phyloP scores from a whole-genome alignment of 2,329 filamentous ascomycete species.

The Microdochium paspali region DNA sequence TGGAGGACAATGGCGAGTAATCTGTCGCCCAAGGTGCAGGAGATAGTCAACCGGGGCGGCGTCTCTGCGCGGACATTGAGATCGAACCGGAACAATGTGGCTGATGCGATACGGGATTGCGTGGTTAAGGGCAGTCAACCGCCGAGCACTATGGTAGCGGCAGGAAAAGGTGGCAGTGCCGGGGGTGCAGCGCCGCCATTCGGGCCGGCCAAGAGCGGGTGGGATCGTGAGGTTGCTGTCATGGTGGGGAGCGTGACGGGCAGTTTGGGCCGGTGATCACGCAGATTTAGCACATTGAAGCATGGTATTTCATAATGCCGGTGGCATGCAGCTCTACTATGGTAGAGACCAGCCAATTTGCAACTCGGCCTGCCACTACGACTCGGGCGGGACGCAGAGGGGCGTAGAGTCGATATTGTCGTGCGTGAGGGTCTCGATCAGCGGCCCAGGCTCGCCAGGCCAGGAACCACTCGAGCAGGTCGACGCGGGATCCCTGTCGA shows the following conservation, averaged over 20 bases:
- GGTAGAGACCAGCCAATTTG: no score
- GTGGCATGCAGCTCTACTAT: no score
- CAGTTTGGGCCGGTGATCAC: conserved; percentile 33
- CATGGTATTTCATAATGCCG: no score
- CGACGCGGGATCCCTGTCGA: no score
- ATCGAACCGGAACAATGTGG: conserved; percentile 64
- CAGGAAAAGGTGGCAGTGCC: conserved; percentile 31
- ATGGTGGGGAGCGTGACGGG: conserved; percentile 81
- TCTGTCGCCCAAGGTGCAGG: conserved; percentile 68
- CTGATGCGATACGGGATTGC: conserved; percentile 71
- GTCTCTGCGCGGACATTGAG: conserved; percentile 73
- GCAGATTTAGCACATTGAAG: no score
- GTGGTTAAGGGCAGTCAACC: conserved; percentile 69
- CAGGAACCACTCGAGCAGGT: conserved; percentile 1
- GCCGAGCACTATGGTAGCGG: conserved; percentile 41
- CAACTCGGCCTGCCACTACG: no score
- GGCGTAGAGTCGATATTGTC: no score
- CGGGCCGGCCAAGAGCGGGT: conserved; percentile 31
- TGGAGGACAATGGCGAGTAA: conserved; percentile 82
- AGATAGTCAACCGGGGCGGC: conserved; percentile 75
- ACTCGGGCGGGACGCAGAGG: no score
- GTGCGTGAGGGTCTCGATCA: no score
- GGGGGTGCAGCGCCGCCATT: conserved; percentile 30
- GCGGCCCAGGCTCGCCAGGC: no score
- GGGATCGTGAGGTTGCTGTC: conserved; percentile 88